Base-by-base conservation (phyloP, 1,284 basidiomycete species). In the Coriolopsis trogii region DNA sequence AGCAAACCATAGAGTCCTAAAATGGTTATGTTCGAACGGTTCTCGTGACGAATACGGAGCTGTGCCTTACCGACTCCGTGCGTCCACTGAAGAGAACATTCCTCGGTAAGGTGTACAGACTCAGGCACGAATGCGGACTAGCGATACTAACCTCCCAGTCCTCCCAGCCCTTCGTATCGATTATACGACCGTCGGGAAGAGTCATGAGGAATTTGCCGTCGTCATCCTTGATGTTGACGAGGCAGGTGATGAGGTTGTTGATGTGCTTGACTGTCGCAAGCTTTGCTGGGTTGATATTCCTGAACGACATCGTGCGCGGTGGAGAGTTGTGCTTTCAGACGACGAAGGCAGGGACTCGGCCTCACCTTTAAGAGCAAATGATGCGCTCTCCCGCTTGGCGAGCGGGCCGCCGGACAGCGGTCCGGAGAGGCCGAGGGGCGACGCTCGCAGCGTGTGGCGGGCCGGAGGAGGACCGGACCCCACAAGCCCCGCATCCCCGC, bases 91-190 rank as follows among this genome's bases (percentile, higher is more conserved):
- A 41, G 12, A 25, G 26, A 15, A 25, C 36, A 20, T 25, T n/a
- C 16, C 28, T 8, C 28, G 41, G 48, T 49, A 20, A 49, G 48
- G 20, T n/a, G 21, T 21, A 6, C 21, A 20, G 31, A 5, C 15
- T 37, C 12, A 37, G 26, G 24, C n/a, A 42, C 12, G 10, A 25
- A 29, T 16, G 53, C 2, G 7, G 38, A 10, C 24, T 15, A 41
- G 21, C 13, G 16, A 2, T 20, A n/a, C 68, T 57, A 49, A 73
- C 74, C 70, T 86, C 82, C 83, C 83, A 85, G 49, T 81, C 78
- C 41, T 79, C 74, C 82, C 83, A 86, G 4, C 82, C 81, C 60
- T 86, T 86, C 1, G 83, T 85, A 59, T 87, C 83, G 51, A 85
- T 83, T 20, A 82, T 65, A 10, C 80, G 75, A 0, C 83, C 83